Evolutionary conservation across 2,329 filamentous ascomycete genomes (phyloP), one percentile per base, ranked within the genome.

Genomic region (Dactylellina drechsleri): DNA sequence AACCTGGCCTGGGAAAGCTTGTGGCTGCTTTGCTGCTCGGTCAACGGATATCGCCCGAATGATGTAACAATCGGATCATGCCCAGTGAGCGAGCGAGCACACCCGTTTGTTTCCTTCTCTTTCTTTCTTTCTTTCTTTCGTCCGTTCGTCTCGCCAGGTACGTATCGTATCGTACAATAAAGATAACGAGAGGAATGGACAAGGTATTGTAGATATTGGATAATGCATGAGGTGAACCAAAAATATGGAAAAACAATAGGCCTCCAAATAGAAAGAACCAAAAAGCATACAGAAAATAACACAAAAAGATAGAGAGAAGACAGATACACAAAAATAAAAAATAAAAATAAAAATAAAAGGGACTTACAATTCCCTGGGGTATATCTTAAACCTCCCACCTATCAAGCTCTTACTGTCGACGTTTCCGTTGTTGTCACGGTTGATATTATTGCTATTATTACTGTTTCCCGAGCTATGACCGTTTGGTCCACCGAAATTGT

Each of bases 361-460:
- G 12, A 65, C 71, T 75, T 56, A 75, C 71, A 75, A 68, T 59
- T 75, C 71, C 45, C 71, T 75, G 12, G 71, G 71, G 40, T 75
- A 75, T 53, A 75, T 75, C 59, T 68, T 75, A 18, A 65, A 54
- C 52, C 71, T 49, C 36, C 71, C 71, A 43, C 71, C 71, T 23
- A 68, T 65, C 13, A 75, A 53, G 31, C 71, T 75, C 71, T 75
- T 75, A n/a, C 47, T 68, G 45, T 75, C 66, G 20, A 71, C 31
- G 43, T 53, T 59, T 26, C 64, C 71, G 58, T 58, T 57, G 57
- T 40, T 50, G 49, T 36, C 50, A 31, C 41, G 13, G 43, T 47
- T 12, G 4, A 15, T 18, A 18, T 18, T 18, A 18, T 47, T 47
- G 31, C 31, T 36, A 36, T 36, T 67, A 45, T 49, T 57, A 23